Conservation (phyloP, 148 eudicot species). For the Fagopyrum tataricum region DNA sequence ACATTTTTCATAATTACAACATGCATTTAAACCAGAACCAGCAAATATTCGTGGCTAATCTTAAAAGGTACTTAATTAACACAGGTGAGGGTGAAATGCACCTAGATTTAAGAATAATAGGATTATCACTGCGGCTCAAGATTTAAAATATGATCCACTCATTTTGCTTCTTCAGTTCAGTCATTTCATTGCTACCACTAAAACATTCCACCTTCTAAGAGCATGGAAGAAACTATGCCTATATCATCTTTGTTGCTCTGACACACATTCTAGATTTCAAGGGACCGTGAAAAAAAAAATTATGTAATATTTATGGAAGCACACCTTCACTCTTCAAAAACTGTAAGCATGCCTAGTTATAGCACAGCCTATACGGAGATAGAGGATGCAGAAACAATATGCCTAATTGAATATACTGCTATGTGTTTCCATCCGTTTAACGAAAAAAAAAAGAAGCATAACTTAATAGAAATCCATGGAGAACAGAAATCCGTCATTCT, state of each 20-base stretch:
- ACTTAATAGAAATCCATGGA: background rate
- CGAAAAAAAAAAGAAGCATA: background rate
- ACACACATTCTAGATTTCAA: background rate
- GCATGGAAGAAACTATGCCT: background rate
- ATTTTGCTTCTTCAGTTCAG: background rate
- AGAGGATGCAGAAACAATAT: background rate
- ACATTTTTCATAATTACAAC: too few relatives aligned
- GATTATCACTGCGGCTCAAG: background rate
- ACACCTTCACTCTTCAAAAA: background rate
- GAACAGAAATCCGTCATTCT: background rate
- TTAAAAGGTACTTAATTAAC: background rate
- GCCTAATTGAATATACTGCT: too few relatives aligned
- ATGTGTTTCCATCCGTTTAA: too few relatives aligned
- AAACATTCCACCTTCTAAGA: background rate
- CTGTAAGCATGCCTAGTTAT: background rate
- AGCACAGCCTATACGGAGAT: background rate
- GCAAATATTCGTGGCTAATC: background rate
- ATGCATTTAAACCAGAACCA: too few relatives aligned
- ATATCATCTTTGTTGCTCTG: background rate
- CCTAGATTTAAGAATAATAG: background rate
- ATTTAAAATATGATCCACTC: background rate
- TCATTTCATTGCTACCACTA: background rate
- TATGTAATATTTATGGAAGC: background rate
- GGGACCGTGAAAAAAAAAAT: background rate
- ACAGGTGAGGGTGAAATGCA: background rate